Evolutionary conservation across 805 yeast genomes (phyloP).

Genomic region (Candida qinlingensis): DNA sequence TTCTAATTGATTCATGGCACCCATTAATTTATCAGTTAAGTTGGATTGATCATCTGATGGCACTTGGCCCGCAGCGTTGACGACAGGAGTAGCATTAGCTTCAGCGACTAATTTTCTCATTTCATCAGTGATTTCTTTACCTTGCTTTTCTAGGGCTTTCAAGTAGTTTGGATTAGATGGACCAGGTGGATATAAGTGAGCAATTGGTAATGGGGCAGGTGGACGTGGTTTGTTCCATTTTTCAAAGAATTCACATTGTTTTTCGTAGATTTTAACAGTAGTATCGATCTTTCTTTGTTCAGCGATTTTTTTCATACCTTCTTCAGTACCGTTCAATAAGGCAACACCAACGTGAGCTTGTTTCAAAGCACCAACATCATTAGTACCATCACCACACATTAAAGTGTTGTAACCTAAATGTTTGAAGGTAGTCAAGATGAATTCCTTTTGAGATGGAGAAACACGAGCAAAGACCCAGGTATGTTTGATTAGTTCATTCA

Average conservation of each 20-base stretch:
- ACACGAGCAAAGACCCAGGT: slow-evolving; percentile 98
- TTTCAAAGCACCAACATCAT: slow-evolving; percentile 97
- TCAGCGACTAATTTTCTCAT: slow-evolving; percentile 53
- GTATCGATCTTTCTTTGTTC: slow-evolving; percentile 71
- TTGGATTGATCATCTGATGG: slow-evolving; percentile 34
- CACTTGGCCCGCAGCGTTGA: slow-evolving; percentile 25
- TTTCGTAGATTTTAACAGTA: slow-evolving; percentile 64
- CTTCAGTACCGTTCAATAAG: slow-evolving; percentile 94
- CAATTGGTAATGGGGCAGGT: slow-evolving; percentile 79
- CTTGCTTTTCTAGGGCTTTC: slow-evolving; percentile 79
- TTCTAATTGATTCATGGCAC: slow-evolving; percentile 47
- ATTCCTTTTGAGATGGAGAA: slow-evolving; percentile 94
- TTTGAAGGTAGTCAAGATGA: slow-evolving; percentile 75
- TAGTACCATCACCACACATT: slow-evolving; percentile 99
- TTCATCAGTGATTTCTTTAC: slow-evolving; percentile 74
- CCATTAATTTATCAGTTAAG: slow-evolving; percentile 62
- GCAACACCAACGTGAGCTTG: slow-evolving; percentile 99
- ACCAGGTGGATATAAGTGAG: slow-evolving; percentile 96
- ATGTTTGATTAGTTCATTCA: slow-evolving; percentile 70
- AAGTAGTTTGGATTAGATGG: slow-evolving; percentile 84
- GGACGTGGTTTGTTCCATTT: slow-evolving; percentile 84
- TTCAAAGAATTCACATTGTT: slow-evolving; percentile 72
- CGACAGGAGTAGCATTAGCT: slow-evolving; percentile 37
- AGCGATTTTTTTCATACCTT: slow-evolving; percentile 81
- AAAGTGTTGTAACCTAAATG: slow-evolving; percentile 86